Conservation (phyloP, 345 rosid genomes). For the Camelina sativa region DNA sequence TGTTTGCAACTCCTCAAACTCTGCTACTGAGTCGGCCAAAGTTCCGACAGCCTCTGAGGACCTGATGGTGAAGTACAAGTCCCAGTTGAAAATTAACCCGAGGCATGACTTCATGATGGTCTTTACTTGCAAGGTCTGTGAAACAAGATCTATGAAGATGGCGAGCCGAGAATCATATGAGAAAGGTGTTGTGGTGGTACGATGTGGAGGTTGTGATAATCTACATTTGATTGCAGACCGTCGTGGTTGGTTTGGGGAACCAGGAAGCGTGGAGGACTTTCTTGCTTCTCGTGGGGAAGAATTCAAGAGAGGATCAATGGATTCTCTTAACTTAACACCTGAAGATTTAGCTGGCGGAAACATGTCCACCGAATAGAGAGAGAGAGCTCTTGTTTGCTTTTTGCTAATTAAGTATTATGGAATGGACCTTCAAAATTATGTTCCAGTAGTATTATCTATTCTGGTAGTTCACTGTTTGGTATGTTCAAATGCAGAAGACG, state of each 20-base stretch:
- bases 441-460: neutral
- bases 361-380: constrained; percentile 42
- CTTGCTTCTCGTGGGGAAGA: constrained; percentile 87
- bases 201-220: constrained; percentile 83
- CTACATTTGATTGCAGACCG: constrained; percentile 87
- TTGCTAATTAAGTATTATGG: constrained; percentile 1
- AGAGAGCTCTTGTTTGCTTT: constrained; percentile 7
- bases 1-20: constrained; percentile 36
- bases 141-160: constrained; percentile 82
- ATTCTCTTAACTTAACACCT: constrained; percentile 72
- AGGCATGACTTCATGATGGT: constrained; percentile 92
- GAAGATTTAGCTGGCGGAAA: constrained; percentile 84
- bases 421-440: too few species aligned
- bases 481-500: neutral
- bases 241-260: constrained; percentile 88
- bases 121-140: constrained; percentile 88
- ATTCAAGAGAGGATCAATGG: constrained; percentile 72
- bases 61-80: constrained; percentile 47
- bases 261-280: constrained; percentile 81
- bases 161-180: constrained; percentile 75
- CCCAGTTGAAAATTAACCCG: constrained; percentile 64
- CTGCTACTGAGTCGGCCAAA: constrained; percentile 34
- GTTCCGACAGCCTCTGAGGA: constrained; percentile 38
- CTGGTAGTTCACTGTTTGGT: constrained; percentile 4
- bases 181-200: constrained; percentile 85